phyloP scores from a whole-genome alignment of 371 early-diverging fungal species.

The Saksenaea oblongispora region DNA sequence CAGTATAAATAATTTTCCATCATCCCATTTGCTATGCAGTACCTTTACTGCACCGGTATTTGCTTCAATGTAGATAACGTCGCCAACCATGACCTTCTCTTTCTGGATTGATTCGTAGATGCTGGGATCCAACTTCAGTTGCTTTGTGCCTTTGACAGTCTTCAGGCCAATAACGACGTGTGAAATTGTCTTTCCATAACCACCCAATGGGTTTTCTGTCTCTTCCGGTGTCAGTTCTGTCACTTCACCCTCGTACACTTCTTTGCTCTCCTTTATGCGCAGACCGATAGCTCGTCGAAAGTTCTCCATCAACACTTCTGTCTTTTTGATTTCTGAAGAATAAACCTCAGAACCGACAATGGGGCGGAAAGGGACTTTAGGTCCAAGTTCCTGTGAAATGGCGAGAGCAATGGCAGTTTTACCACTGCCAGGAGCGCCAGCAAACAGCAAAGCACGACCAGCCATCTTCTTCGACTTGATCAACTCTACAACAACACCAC shows the following conservation, averaged over 20 bases:
- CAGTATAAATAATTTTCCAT: background rate
- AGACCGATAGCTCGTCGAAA: slow-evolving; percentile 97
- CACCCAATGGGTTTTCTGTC: slow-evolving; percentile 91
- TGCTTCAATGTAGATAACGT: slow-evolving; percentile 98
- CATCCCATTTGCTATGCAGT: background rate
- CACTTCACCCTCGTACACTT: slow-evolving; percentile 99
- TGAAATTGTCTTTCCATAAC: slow-evolving; percentile 94
- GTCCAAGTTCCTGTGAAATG: slow-evolving; percentile 94
- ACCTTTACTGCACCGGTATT: slow-evolving; percentile 97
- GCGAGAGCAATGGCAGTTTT: slow-evolving; percentile 94
- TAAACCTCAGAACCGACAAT: slow-evolving; percentile 99
- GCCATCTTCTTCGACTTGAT: slow-evolving; percentile 97
- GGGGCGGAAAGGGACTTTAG: slow-evolving; percentile 97
- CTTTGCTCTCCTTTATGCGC: slow-evolving; percentile 97
- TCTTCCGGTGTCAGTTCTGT: slow-evolving; percentile 96
- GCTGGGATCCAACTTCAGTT: slow-evolving; percentile 95
- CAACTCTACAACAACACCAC: slow-evolving; percentile 92
- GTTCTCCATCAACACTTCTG: slow-evolving; percentile 98
- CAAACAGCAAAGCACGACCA: slow-evolving; percentile 93
- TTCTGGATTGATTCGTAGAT: slow-evolving; percentile 97
- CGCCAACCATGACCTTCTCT: slow-evolving; percentile 96
- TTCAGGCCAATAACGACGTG: slow-evolving; percentile 97
- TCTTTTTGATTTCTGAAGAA: slow-evolving; percentile 97
- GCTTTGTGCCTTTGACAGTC: slow-evolving; percentile 98
- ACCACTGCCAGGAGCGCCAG: slow-evolving; percentile 98